Evolutionary conservation across 768 basidiomycete genomes (phyloP).

Genomic region (Paxillus rubicundulus): DNA sequence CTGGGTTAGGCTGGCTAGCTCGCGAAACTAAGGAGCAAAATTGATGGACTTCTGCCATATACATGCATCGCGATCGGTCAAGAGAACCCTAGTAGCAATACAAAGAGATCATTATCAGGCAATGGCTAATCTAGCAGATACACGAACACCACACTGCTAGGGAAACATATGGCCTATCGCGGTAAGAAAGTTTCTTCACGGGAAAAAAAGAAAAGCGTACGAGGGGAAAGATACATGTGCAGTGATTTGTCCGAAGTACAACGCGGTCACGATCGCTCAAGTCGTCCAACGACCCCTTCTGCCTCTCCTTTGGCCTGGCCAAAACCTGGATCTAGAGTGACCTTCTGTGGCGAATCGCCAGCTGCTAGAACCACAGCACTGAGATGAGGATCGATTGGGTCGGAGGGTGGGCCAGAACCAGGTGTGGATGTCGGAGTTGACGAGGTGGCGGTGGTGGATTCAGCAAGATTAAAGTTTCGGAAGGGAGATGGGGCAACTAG

Average conservation of each 20-base stretch:
- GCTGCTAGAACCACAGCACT: constrained; percentile 23
- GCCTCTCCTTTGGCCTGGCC: constrained; percentile 19
- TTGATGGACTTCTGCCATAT: too few species aligned
- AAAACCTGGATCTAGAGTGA: constrained; percentile 23
- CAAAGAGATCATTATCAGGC: too few species aligned
- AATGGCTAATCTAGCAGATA: not conserved
- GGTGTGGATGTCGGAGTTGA: constrained; percentile 36
- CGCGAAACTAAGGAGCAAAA: too few species aligned
- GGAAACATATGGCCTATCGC: constrained; percentile 1
- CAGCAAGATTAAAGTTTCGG: constrained; percentile 30
- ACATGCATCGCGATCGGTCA: too few species aligned
- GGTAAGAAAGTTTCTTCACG: not conserved
- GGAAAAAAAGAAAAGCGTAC: not conserved
- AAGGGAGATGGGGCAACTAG: constrained; percentile 63
- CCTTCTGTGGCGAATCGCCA: constrained; percentile 27
- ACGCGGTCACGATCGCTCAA: constrained; percentile 14
- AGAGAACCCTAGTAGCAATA: too few species aligned
- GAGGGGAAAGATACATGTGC: not conserved
- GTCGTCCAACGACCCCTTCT: constrained; percentile 22
- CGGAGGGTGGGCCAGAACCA: constrained; percentile 32
- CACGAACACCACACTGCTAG: not conserved
- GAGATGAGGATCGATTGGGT: constrained; percentile 33
- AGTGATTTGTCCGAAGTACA: not conserved
- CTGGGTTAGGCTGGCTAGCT: too few species aligned
- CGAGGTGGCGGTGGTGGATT: constrained; percentile 19